A percentile compares a stretch with the other conserved stretches of the same genome.
Conservation (phyloP, 306 rosid species). For the Parietaria judaica region DNA sequence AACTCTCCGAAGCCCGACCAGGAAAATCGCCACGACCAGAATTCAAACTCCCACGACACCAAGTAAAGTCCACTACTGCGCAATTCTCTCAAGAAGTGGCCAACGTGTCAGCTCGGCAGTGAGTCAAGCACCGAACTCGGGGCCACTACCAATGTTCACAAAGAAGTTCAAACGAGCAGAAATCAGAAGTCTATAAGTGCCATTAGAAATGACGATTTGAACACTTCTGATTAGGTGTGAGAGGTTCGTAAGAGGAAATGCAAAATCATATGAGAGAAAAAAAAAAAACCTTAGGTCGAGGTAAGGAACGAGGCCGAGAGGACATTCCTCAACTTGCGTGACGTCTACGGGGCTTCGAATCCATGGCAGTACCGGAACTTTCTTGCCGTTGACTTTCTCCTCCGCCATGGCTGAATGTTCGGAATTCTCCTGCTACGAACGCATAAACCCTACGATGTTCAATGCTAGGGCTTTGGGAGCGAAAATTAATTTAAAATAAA, state of each 20-base stretch:
- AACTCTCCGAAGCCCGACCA: too few species aligned
- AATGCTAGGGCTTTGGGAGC: slow-evolving; percentile 16
- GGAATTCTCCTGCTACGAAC: too few species aligned
- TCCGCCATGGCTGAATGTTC: slow-evolving; percentile 24
- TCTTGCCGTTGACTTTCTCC: slow-evolving; percentile 34
- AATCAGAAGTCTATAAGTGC: too few species aligned
- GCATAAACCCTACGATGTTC: not conserved
- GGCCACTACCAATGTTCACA: too few species aligned
- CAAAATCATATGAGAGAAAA: not conserved
- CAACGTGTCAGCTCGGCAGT: too few species aligned
- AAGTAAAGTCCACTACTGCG: too few species aligned
- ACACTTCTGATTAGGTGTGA: not conserved
- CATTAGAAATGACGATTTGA: too few species aligned
- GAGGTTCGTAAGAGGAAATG: not conserved
- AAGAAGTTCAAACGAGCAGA: too few species aligned
- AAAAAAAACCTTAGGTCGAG: slow-evolving; percentile 39
- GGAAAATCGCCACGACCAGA: too few species aligned
- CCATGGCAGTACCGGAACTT: slow-evolving; percentile 74
- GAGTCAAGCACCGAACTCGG: too few species aligned
- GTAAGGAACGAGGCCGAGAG: slow-evolving; percentile 45
- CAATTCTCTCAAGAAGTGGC: too few species aligned
- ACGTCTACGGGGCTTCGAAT: slow-evolving; percentile 81
- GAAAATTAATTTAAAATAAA: not conserved
- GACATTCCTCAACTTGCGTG: slow-evolving; percentile 32
- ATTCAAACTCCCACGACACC: too few species aligned